Percentiles rank a stretch among this genome's conserved stretches.
These are phyloP conservation scores for Ostreobium quekettii DNA, from an alignment of 139 green algal genomes.

Conservation along the genomic window DNA sequence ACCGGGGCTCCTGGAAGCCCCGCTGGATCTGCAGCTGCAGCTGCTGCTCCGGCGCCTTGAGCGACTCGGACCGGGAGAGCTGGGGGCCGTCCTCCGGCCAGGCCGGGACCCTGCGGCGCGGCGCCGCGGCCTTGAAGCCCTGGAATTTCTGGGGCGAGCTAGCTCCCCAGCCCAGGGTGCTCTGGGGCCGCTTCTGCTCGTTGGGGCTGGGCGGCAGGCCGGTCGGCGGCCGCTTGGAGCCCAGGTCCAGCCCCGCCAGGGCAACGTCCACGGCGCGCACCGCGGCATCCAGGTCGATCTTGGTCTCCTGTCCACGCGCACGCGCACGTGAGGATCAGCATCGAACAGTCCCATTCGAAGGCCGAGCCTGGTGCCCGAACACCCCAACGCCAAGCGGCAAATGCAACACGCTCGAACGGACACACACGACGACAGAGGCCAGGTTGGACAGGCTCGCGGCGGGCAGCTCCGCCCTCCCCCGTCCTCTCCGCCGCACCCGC, in stretches of 20 bases:
- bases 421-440: too few species aligned
- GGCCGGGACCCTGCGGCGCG: neutral
- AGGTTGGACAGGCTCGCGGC: too few species aligned
- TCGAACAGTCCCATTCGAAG: too few species aligned
- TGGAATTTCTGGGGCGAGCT: too few species aligned
- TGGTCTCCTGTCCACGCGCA: neutral
- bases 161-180: neutral
- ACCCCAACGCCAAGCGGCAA: too few species aligned
- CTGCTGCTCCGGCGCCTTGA: neutral
- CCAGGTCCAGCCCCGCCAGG: constrained; percentile 3
- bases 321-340: too few species aligned
- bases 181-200: neutral
- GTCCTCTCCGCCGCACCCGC: too few species aligned
- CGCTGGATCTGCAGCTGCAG: too few species aligned
- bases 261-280: constrained; percentile 8
- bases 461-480: too few species aligned
- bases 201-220: neutral
- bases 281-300: constrained; percentile 13
- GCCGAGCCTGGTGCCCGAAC: too few species aligned
- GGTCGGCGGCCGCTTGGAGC: neutral
- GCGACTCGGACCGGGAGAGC: neutral
- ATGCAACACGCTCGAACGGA: too few species aligned
- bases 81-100: neutral
- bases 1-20: too few species aligned
- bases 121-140: neutral